Base-by-base conservation (phyloP, 768 basidiomycete genomes). In the Grammothele lineata region DNA sequence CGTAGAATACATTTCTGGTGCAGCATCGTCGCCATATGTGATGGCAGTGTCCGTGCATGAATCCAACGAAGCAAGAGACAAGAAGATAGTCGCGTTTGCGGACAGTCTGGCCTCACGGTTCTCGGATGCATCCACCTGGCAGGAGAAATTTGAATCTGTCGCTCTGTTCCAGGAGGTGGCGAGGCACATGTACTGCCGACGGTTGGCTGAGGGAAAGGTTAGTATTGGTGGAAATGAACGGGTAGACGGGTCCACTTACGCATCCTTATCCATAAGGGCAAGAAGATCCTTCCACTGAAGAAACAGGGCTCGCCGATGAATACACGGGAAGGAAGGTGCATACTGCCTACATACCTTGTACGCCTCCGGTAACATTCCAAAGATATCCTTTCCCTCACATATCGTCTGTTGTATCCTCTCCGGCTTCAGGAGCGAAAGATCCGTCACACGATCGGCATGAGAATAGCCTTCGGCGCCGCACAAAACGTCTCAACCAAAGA, bases 361-460 rank as follows among this genome's bases (percentile, higher is more conserved):
- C 1, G 76, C 77, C 62, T 84, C 82, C 15, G 81, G 82, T 8
- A 83, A 62, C 80, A 83, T 82, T 11, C 71, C 76, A 57, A 82
- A 83, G 21, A 83, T 76, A 50, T 85, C 82, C 51, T 74, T 75
- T 4, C 80, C 81, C 18, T 61, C 63, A 57, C 82, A 85, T 26
- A 85, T 76, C 7, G 71, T 75, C 26, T 73, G 62, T 57, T 83
- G 81, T 26, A 83, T 81, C 34, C 75, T 62, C 33, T 65, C 60
- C 0, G 76, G 75, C 24, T 75, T 68, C 22, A 83, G 67, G 5
- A 80, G 66, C 54, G 56, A 68, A 54, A 37, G 65, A 62, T 77
- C 76, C 26, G 73, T 77, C 24, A 82, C 74, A 30, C 80, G 76
- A 54, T 83, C 80, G 8, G 77, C 71, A 64, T 83, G 82, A 7